Conservation (phyloP, 2,329 filamentous ascomycete genomes). For the Chalara sp. region DNA sequence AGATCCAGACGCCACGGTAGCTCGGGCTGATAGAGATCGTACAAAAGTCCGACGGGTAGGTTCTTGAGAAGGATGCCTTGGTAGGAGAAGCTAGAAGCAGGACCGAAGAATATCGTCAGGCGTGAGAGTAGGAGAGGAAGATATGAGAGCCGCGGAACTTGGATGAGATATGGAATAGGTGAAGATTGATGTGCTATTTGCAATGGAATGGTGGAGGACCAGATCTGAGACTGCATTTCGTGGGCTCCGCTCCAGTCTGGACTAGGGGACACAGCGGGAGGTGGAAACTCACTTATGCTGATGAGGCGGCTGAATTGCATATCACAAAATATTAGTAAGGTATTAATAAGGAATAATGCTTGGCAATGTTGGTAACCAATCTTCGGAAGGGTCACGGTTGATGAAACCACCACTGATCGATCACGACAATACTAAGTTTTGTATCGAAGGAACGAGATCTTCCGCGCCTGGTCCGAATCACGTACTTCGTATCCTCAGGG, state of each 20-base stretch:
- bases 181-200: conserved; percentile 26
- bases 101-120: conserved; percentile 60
- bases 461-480: no score
- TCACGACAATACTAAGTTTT: no score
- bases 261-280: no score
- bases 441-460: no score
- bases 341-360: no score
- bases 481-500: no score
- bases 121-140: conserved; percentile 57
- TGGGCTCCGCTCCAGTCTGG: neutral
- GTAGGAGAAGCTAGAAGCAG: conserved; percentile 49
- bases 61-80: conserved; percentile 65
- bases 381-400: no score
- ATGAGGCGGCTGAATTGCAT: no score
- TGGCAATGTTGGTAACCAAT: no score
- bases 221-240: conserved; percentile 26
- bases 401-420: no score
- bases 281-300: no score
- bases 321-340: no score
- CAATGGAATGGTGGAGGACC: conserved; percentile 26
- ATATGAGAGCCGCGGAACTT: conserved; percentile 60
- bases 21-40: conserved; percentile 51
- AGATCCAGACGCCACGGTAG: conserved; percentile 59
- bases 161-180: conserved; percentile 36
- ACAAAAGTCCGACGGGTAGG: conserved; percentile 61